Evolutionary conservation across 1,139 yeast genomes (phyloP).

Genomic region (Arxiozyma slooffiae): DNA sequence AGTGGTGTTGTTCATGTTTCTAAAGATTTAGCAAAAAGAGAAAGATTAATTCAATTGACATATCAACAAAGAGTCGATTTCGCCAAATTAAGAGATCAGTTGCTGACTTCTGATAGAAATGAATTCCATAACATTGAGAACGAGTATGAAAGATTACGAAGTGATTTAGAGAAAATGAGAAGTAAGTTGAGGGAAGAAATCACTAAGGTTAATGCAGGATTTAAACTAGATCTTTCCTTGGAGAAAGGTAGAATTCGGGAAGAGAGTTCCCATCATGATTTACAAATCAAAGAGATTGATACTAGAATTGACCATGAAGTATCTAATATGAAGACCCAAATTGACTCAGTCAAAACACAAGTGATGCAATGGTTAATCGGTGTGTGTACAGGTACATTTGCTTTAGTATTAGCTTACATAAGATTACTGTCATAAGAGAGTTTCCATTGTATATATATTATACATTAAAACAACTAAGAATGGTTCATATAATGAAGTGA

Average conservation of each 20-base stretch:
- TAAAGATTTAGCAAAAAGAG: constrained; percentile 69
- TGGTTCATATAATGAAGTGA: background rate
- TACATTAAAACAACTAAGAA: too few relatives aligned
- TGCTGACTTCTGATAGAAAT: constrained; percentile 77
- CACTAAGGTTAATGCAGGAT: constrained; percentile 83
- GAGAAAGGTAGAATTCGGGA: constrained; percentile 95
- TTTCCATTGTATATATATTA: background rate
- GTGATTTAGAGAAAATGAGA: constrained; percentile 78
- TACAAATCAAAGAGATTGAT: constrained; percentile 88
- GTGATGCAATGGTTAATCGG: constrained; percentile 98
- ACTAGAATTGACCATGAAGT: constrained; percentile 93
- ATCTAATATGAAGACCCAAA: constrained; percentile 88
- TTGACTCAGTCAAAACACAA: constrained; percentile 88
- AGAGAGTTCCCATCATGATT: constrained; percentile 83
- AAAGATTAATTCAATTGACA: constrained; percentile 69
- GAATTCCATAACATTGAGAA: constrained; percentile 75
- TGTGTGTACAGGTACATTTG: constrained; percentile 96
- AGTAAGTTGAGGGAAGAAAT: constrained; percentile 84
- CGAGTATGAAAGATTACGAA: constrained; percentile 77
- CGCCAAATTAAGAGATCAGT: constrained; percentile 84
- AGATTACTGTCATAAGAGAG: constrained; percentile 56
- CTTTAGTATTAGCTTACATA: constrained; percentile 81
- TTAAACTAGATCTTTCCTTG: constrained; percentile 75
- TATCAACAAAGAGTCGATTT: constrained; percentile 95
- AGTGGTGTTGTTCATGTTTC: constrained; percentile 75